phyloP scores from a whole-genome alignment of 305 asterid genomes.

The Fraxinus ornus region DNA sequence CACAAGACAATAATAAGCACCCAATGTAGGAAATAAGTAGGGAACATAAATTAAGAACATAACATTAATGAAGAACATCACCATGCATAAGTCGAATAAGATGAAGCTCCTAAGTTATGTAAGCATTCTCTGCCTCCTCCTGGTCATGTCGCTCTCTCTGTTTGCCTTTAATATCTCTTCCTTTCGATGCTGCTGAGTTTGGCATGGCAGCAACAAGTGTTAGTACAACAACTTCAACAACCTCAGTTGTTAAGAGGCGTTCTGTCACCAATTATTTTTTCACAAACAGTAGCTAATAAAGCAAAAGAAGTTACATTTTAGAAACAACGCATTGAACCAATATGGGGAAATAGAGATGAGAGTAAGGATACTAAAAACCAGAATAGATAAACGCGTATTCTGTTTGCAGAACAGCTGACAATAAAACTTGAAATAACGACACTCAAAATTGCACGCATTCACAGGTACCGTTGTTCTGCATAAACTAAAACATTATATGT shows the following conservation, averaged over 20 bases:
- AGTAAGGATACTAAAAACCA: background rate
- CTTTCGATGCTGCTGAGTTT: background rate
- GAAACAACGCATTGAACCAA: background rate
- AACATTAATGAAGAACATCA: background rate
- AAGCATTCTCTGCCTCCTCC: too few relatives aligned
- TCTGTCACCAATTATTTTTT: too few relatives aligned
- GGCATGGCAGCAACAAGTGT: background rate
- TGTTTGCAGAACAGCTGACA: background rate
- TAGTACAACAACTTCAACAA: background rate
- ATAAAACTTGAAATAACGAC: background rate
- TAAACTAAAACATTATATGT: background rate
- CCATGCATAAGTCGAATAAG: background rate
- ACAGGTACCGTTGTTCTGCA: background rate
- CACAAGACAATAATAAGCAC: background rate
- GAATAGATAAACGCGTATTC: too few relatives aligned
- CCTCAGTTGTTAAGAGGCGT: background rate
- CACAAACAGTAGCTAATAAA: background rate
- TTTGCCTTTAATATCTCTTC: background rate
- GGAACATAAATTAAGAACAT: background rate
- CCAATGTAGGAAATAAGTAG: background rate
- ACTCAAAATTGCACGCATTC: background rate
- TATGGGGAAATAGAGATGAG: background rate
- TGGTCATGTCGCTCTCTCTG: background rate
- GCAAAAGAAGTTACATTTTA: background rate
- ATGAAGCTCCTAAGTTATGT: background rate